Base-by-base conservation (phyloP, 1,284 basidiomycete species). In the Trichosporon sp. region DNA sequence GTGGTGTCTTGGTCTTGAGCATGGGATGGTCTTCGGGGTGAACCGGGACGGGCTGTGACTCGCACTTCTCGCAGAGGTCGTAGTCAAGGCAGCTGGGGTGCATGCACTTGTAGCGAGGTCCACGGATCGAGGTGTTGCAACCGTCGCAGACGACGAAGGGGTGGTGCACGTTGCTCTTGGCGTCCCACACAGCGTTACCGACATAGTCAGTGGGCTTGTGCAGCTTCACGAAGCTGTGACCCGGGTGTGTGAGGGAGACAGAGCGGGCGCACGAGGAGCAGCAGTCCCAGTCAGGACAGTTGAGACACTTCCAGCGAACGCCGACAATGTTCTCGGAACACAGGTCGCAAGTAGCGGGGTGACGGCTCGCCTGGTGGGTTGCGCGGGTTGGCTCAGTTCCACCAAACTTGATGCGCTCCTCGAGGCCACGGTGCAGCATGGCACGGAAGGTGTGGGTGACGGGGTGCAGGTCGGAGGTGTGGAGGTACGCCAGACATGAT, bases 61-160 rank as follows among this genome's bases (percentile, higher is more conserved):
- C 93, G 82, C 93, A 95, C 69, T 84, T 83, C 74, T 87, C 87
- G 83, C 93, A 95, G 18, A 95, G 86, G 76, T 95, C 93, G 74
- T 89, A 94, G 82, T 95, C 92, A 1, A 87, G 86, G 81, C 93
- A 95, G 18, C 86, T 82, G 18, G 89, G 87, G 80, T 94, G 90
- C 88, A 82, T 78, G 82, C 93, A 95, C 90, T 92, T 84, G 80
- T 78, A 84, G 23, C 83, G 72, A 0, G 73, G 65, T 4, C 82
- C 81, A 29, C 69, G 70, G 65, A 83, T 78, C 18, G 68, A 69
- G 13, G 68, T 58, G 68, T 82, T 74, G 73, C 82, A 83, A 2
- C 79, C 79, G 64, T 82, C 81, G 65, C 82, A 83, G 32, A 81
- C 68, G 44, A 81, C 73, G 65, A 74, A 66, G 11, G 77, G 74